Conservation (phyloP, 352 stramenopile genomes). For the Pythium myriotylum region DNA sequence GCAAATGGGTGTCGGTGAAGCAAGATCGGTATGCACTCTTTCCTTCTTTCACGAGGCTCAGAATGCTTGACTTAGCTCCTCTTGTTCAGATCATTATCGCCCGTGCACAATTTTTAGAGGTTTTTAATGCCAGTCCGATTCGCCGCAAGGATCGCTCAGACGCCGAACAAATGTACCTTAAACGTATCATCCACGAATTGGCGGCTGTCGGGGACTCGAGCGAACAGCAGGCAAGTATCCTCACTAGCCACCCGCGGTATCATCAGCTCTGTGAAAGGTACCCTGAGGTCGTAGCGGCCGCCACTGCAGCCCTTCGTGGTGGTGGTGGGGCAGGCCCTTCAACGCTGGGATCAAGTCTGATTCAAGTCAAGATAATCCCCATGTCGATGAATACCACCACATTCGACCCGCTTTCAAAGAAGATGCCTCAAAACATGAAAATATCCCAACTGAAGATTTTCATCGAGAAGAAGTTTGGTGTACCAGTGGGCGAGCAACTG, state of each 20-base stretch:
- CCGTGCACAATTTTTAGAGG: constrained; percentile 44
- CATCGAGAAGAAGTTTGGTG: constrained; percentile 73
- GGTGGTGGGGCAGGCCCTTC: constrained; percentile 28
- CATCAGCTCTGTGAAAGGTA: constrained; percentile 49
- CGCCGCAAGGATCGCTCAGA: constrained; percentile 64
- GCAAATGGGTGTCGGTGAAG: constrained; percentile 66
- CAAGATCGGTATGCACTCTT: constrained; percentile 45
- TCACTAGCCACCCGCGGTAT: constrained; percentile 54
- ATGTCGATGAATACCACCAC: constrained; percentile 77
- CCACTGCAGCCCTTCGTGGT: constrained; percentile 20
- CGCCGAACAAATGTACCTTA: constrained; percentile 82
- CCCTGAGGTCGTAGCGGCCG: constrained; percentile 40
- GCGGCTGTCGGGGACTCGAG: constrained; percentile 35
- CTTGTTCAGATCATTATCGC: constrained; percentile 55
- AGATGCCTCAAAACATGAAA: constrained; percentile 78
- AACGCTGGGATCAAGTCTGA: constrained; percentile 58
- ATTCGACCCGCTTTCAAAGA: constrained; percentile 67
- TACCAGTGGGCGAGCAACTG: constrained; percentile 49
- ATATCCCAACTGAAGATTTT: constrained; percentile 72
- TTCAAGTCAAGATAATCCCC: constrained; percentile 66
- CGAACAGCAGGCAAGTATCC: constrained; percentile 34
- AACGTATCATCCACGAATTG: constrained; percentile 76
- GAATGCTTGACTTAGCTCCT: background rate
- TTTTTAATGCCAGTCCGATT: constrained; percentile 74
- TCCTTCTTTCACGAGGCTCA: background rate